A percentile compares a stretch with the other conserved stretches of the same genome.
phyloP scores from a whole-genome alignment of 345 rosid species.

The Rubroshorea leprosula region DNA sequence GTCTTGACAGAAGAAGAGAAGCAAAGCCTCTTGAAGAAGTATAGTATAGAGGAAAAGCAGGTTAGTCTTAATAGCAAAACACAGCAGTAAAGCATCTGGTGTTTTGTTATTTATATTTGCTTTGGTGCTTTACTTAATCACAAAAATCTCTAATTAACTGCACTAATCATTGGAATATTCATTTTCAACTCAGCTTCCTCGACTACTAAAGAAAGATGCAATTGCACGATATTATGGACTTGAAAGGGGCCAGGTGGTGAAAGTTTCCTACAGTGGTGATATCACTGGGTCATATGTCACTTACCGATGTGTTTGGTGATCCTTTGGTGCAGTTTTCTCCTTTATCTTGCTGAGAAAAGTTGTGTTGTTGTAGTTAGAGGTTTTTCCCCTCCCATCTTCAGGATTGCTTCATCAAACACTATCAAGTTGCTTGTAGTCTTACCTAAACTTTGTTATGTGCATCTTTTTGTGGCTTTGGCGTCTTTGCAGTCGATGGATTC shows the following conservation, averaged over 20 bases:
- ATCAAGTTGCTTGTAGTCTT: neutral
- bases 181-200: constrained; percentile 84
- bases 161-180: neutral
- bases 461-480: neutral
- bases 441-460: neutral
- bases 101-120: neutral
- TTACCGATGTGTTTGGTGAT: constrained; percentile 16
- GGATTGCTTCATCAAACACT: neutral
- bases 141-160: neutral
- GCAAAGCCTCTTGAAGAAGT: constrained; percentile 50
- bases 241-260: constrained; percentile 65
- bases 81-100: neutral
- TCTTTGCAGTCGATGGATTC: neutral
- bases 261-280: constrained; percentile 45
- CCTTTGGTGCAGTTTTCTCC: neutral
- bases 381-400: neutral
- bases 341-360: no score
- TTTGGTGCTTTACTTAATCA: neutral
- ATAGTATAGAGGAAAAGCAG: constrained; percentile 79
- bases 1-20: constrained; percentile 63
- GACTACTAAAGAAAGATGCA: constrained; percentile 46
- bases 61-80: constrained; percentile 27
- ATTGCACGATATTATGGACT: constrained; percentile 59
- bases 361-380: no score
- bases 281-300: constrained; percentile 19